Percentiles rank a stretch among this genome's conserved stretches.
phyloP scores from a whole-genome alignment of 371 early-diverging fungal species.

The Mucor circinelloides region DNA sequence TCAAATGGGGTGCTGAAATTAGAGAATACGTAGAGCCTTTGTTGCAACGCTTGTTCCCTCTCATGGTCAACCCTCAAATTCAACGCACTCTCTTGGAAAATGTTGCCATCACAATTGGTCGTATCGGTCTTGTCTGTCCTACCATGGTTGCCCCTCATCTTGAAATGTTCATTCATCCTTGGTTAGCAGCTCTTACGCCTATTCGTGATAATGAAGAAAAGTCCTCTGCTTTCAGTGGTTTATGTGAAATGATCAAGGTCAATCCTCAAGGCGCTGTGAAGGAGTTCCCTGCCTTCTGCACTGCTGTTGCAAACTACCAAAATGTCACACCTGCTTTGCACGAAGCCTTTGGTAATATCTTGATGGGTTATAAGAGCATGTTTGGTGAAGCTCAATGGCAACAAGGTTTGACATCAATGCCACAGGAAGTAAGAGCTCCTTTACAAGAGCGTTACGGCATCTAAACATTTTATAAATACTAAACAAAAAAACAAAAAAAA shows the following conservation, averaged over 20 bases:
- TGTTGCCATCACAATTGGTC: constrained; percentile 92
- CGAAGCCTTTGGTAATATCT: constrained; percentile 71
- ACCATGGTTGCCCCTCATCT: constrained; percentile 77
- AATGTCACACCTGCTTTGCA: constrained; percentile 62
- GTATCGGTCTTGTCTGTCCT: constrained; percentile 88
- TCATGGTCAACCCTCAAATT: constrained; percentile 69
- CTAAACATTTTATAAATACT: constrained; percentile 29
- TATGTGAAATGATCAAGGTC: constrained; percentile 85
- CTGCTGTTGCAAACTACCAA: constrained; percentile 73
- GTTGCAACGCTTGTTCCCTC: constrained; percentile 77
- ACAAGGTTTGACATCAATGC: constrained; percentile 57
- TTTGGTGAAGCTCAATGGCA: constrained; percentile 72
- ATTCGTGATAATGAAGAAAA: constrained; percentile 93
- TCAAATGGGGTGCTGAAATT: constrained; percentile 71
- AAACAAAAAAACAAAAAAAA: neutral
- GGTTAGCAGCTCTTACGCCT: constrained; percentile 70
- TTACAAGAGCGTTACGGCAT: constrained; percentile 68
- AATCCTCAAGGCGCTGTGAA: constrained; percentile 84
- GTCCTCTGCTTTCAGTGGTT: constrained; percentile 89
- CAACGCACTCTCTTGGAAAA: constrained; percentile 86
- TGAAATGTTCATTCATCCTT: constrained; percentile 71
- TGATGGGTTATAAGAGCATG: constrained; percentile 73
- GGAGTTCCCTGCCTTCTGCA: constrained; percentile 71
- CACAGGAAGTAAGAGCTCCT: constrained; percentile 57
- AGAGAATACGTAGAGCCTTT: constrained; percentile 75